Evolutionary conservation across 441 rosid species (phyloP), one percentile per base, ranked within the genome.

Genomic region (Viola pubescens): DNA sequence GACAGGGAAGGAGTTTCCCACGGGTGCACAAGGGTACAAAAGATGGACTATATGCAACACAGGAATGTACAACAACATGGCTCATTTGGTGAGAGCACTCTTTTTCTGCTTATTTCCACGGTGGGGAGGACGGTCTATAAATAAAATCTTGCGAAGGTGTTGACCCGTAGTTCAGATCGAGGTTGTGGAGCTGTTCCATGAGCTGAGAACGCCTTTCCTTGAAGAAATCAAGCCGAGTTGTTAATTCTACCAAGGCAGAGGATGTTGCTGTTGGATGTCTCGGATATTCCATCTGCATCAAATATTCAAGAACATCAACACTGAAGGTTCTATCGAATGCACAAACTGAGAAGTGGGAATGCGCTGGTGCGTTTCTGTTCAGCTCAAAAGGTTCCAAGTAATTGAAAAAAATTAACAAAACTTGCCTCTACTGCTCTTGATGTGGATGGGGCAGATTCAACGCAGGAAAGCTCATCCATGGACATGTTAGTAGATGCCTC

Each of bases 121-220:
- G 88, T 2, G 96, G 98, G n/a, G 96, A 88, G 19, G 95, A 78
- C 12, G 94, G 85, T 73, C 77, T 73, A 73, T 82, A 86, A 70
- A 85, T 67, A 67, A 81, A 82, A 78, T 88, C 98, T 77, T 88
- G 92, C 0, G 90, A 76, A 39, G 91, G 77, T 26, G 88, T 57
- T 0, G 79, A 70, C 53, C 89, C 92, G 4, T 91, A 86, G 75
- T 86, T 86, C 69, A 81, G 70, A 75, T 91, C 96, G 9, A 91
- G 95, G 77, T 80, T 86, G 70, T 88, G 96, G 63, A 91, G 95
- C 75, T 91, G 98, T 66, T 88, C 98, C 86, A 91, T 91, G 9
- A 91, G 83, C 73, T 91, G 96, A 26, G 96, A 84, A 55, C 98
- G 94, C 72, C 92, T 80, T 79, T 88, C 96, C 77, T 91, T 91